Conservation (phyloP, 441 rosid species). For the Adansonia gregorii region DNA sequence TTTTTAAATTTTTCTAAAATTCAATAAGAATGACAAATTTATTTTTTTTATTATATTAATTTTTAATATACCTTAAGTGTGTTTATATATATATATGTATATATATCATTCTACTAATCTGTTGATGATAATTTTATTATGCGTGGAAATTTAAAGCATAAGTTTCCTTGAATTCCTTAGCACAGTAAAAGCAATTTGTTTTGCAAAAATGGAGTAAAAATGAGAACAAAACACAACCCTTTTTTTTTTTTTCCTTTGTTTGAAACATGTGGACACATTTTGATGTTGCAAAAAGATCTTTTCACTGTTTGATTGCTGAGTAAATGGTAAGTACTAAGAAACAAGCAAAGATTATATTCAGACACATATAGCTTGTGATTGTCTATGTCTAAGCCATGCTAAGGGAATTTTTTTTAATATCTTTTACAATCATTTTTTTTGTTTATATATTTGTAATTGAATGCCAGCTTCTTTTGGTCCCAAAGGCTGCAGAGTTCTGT, state of each 20-base stretch:
- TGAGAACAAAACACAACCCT: not conserved
- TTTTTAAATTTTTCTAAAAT: too few species aligned
- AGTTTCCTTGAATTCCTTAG: not conserved
- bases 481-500: not conserved
- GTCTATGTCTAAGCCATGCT: not conserved
- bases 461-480: not conserved
- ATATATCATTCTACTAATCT: too few species aligned
- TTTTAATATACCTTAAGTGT: too few species aligned
- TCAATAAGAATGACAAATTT: too few species aligned
- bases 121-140: too few species aligned
- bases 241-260: not conserved
- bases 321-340: not conserved
- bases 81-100: too few species aligned
- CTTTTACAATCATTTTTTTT: not conserved
- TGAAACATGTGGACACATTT: not conserved
- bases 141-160: too few species aligned
- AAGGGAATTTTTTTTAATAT: not conserved
- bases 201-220: not conserved
- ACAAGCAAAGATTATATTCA: not conserved
- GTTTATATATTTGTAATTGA: not conserved
- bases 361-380: not conserved
- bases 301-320: not conserved
- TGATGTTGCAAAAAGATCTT: not conserved
- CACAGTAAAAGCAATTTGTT: not conserved
- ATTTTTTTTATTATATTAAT: too few species aligned